Base-by-base conservation (phyloP, 1,284 basidiomycete species). In the Irpex rosettiformis region DNA sequence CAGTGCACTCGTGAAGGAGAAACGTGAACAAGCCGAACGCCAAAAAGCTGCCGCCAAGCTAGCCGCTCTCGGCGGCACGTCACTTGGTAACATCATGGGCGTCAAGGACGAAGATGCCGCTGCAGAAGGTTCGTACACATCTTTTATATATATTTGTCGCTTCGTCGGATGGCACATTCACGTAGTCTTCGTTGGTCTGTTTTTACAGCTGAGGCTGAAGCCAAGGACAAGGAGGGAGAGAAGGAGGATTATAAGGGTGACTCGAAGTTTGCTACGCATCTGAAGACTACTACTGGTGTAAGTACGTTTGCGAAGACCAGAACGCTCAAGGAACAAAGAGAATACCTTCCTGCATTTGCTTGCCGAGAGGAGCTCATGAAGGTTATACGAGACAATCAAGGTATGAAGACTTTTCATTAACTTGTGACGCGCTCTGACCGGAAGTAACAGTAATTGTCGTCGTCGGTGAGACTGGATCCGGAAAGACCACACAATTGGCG, bases 331-430 rank as follows among this genome's bases (percentile, higher is more conserved):
- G 89, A 99, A 73, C 97, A 99, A 72, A 75, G 97, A 64, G 96
- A 99, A 72, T 99, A 96, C 72, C 79, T 99, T 11, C 97, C 97
- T 1, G 97, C 97, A 0, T 99, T 99, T 73, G 97, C 97, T 3
- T 97, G 95, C 67, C 85, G 97, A 45, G 96, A 99, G 69, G 94
- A 98, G 54, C 76, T 99, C 33, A 85, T 99, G 80, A 88, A 84
- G 64, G 85, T 89, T 29, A 85, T 99, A 43, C 84, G 96, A 42
- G 97, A 99, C 66, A 98, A 99, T 69, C 96, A 99, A 85, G 93
- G 93, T 90, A 57, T 42, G 29, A 1, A n/a, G n/a, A n/a, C n/a
- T n/a, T n/a, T n/a, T n/a, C n/a, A n/a, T n/a, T n/a, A n/a, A 43
- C 18, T 49, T 4, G 10, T 52, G 37, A 22, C 5, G 16, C 11